phyloP scores from a whole-genome alignment of 1,284 basidiomycete genomes.

The Ustilago nuda region DNA sequence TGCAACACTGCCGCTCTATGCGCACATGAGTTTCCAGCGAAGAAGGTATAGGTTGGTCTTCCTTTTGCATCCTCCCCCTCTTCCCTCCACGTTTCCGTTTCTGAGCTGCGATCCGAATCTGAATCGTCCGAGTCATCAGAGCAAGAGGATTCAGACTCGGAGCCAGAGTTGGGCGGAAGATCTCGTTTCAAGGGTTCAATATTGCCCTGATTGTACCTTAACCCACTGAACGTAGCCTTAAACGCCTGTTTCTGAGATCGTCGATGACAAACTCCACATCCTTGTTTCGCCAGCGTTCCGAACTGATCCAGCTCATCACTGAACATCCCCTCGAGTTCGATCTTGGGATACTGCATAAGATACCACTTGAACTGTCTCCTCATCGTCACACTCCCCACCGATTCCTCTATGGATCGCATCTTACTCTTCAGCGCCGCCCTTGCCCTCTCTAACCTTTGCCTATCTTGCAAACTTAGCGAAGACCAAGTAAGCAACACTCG shows the following conservation, averaged over 20 bases:
- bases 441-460: constrained; percentile 32
- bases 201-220: constrained; percentile 40
- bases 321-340: constrained; percentile 29
- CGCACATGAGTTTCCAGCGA: constrained; percentile 39
- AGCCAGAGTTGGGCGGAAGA: not conserved
- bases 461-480: constrained; percentile 15
- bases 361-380: constrained; percentile 57
- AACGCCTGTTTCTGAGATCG: constrained; percentile 31
- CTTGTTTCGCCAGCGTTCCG: constrained; percentile 32
- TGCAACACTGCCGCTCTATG: constrained; percentile 40
- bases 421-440: constrained; percentile 28
- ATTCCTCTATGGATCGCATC: constrained; percentile 36
- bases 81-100: constrained; percentile 38
- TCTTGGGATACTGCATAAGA: constrained; percentile 40
- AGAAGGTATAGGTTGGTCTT: constrained; percentile 24
- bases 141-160: constrained; percentile 1
- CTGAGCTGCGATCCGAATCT: constrained; percentile 10
- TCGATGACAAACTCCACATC: constrained; percentile 50
- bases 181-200: constrained; percentile 21
- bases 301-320: constrained; percentile 30
- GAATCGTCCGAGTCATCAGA: constrained; percentile 4
- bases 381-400: constrained; percentile 36
- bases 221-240: constrained; percentile 26
- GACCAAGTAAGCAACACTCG: constrained; percentile 42
- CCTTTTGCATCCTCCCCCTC: constrained; percentile 7